Percentiles rank a stretch among this genome's conserved stretches.
Conservation (phyloP, 2,329 filamentous ascomycete species). For the Dothistroma pini region DNA sequence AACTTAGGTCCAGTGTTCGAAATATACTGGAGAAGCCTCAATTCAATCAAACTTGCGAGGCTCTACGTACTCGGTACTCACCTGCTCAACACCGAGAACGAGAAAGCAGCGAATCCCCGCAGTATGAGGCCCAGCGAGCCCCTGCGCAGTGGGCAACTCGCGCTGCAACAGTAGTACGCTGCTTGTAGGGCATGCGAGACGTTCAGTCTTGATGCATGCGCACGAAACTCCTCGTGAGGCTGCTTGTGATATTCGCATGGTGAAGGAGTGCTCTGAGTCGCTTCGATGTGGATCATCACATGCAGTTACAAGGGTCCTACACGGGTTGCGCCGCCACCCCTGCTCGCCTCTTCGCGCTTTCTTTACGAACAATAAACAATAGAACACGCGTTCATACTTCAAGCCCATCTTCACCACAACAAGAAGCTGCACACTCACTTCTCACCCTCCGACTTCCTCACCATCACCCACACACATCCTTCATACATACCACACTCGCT, state of each 20-base stretch:
- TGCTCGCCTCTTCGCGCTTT: not conserved
- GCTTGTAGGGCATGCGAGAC: not conserved
- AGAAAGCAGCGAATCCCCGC: too few relatives aligned
- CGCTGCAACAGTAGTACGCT: too few relatives aligned
- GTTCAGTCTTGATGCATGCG: not conserved
- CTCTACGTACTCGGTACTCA: too few relatives aligned
- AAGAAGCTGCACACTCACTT: not conserved
- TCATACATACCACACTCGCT: not conserved
- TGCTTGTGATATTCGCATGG: not conserved
- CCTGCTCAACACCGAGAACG: too few relatives aligned
- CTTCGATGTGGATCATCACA: not conserved
- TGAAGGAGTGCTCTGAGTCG: not conserved
- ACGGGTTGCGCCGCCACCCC: not conserved
- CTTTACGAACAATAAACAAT: not conserved
- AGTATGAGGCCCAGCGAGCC: too few relatives aligned
- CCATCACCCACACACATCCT: not conserved
- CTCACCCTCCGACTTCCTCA: not conserved
- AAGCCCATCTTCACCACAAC: not conserved
- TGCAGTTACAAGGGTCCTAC: not conserved
- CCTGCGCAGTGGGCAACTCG: too few relatives aligned
- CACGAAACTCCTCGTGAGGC: not conserved
- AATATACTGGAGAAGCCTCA: too few relatives aligned
- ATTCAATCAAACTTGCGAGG: too few relatives aligned
- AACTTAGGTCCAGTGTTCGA: too few relatives aligned
- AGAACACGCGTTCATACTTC: not conserved